Base-by-base conservation (phyloP, 179 eudicot species). In the Silene coronaria region DNA sequence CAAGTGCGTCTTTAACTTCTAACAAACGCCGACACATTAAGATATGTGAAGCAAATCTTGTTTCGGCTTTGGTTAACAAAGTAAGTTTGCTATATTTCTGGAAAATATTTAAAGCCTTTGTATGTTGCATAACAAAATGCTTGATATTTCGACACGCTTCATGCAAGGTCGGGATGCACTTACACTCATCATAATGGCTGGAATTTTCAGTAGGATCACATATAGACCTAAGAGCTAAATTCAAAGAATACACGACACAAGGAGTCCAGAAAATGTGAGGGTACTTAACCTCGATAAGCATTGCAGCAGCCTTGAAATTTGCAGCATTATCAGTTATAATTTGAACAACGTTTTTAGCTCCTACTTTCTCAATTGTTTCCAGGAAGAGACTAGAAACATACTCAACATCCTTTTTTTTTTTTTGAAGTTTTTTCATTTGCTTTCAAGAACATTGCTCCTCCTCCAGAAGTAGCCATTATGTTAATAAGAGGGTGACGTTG, bases 321-420 rank as follows among this genome's bases (percentile, higher is more conserved):
- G 70, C 57, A 22, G 68, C 76, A n/a, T 62, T 74, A n/a, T 61
- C 76, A 3, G 76, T 61, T 34, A 73, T 46, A 6, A 74, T 48
- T 13, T 74, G 61, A 3, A 74, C 70, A 12, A 74, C 45, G 46
- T 74, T 74, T 0, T 24, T 12, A 13, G 16, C 60, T 17, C 70
- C 70, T 22, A 42, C 17, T 24, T 63, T 2, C 6, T 73, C 68
- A 27, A 74, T 62, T 5, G 38, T 22, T 32, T 55, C 53, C 0
- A 55, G 16, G 11, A 72, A 72, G 0, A 74, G 23, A 24, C 45
- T 30, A 16, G 77, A 2, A 46, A 63, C 24, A 42, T 68, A 68
- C 11, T 19, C 30, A 38, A 32, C 72, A 68, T 68, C 72, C 51
- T 68, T 42, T 2, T 57, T 68, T 24, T 36, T 22, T 23, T 14